A percentile compares a stretch with the other conserved stretches of the same genome.
Conservation (phyloP, 805 yeast species). For the Middelhovenomyces tepae region DNA sequence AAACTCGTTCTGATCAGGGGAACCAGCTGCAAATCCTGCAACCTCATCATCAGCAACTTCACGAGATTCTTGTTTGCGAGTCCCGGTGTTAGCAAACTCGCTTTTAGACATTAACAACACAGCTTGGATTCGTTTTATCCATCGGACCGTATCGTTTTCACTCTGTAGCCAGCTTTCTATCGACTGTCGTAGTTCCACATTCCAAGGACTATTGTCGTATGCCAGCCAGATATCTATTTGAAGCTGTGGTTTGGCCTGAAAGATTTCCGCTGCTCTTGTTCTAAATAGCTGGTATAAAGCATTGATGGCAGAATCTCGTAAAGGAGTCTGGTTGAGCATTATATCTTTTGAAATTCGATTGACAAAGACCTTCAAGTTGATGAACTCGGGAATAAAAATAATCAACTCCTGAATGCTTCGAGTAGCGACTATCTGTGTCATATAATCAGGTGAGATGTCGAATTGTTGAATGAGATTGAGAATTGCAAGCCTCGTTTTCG, state of each 20-base stretch:
- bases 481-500: slow-evolving; percentile 16
- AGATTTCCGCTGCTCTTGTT: slow-evolving; percentile 39
- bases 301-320: slow-evolving; percentile 37
- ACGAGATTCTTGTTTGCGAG: slow-evolving; percentile 21
- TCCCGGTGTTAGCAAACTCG: slow-evolving; percentile 25
- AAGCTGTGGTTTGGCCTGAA: slow-evolving; percentile 35
- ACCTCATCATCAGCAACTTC: slow-evolving; percentile 39
- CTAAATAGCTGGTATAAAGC: slow-evolving; percentile 54
- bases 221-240: slow-evolving; percentile 56
- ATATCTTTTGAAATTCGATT: too few species aligned
- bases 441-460: slow-evolving; percentile 27
- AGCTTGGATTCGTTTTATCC: slow-evolving; percentile 50
- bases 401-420: slow-evolving; percentile 38
- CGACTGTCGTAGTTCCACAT: slow-evolving; percentile 36
- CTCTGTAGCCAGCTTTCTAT: slow-evolving; percentile 53
- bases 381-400: slow-evolving; percentile 36
- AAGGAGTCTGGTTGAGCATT: slow-evolving; percentile 11
- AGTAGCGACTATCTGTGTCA: slow-evolving; percentile 23
- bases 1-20: slow-evolving; percentile 13
- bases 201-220: slow-evolving; percentile 38
- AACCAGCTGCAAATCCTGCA: slow-evolving; percentile 26
- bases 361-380: slow-evolving; percentile 27
- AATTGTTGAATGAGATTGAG: slow-evolving; percentile 29
- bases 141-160: slow-evolving; percentile 33
- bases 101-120: slow-evolving; percentile 36